Percentiles rank a stretch among this genome's conserved stretches.
Evolutionary conservation across 495 filamentous ascomycete genomes (phyloP).

Genomic region (Annulohypoxylon nitens): DNA sequence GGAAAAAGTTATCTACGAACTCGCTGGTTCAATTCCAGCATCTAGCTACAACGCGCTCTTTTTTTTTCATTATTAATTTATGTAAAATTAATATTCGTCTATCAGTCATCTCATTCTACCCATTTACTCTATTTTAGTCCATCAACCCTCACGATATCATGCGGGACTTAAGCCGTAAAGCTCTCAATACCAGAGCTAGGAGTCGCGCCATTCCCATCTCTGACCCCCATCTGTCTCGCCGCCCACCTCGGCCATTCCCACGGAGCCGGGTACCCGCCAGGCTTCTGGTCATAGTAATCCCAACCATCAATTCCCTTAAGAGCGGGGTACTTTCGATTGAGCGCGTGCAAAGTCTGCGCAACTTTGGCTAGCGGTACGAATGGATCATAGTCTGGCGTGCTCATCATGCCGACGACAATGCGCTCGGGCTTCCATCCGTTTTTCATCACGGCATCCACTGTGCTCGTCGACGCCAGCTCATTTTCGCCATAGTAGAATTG

Average conservation of each 20-base stretch:
- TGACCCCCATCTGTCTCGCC: slow-evolving; percentile 54
- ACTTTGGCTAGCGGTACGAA: slow-evolving; percentile 46
- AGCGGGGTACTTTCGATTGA: slow-evolving; percentile 21
- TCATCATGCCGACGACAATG: slow-evolving; percentile 13
- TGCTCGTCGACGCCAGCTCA: not conserved
- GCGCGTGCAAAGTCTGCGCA: slow-evolving; percentile 52
- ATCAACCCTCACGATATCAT: not conserved
- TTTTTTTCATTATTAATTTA: not conserved
- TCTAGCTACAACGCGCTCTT: not conserved
- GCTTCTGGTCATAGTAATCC: slow-evolving; percentile 75
- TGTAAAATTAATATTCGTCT: not conserved
- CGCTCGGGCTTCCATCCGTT: slow-evolving; percentile 8
- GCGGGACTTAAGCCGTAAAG: not conserved
- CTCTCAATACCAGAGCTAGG: not conserved
- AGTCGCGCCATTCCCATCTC: not conserved
- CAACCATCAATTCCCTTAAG: slow-evolving; percentile 73
- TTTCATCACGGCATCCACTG: slow-evolving; percentile 2
- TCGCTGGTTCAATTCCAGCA: not conserved
- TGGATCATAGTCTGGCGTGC: not conserved
- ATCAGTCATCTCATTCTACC: not conserved
- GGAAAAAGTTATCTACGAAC: no score
- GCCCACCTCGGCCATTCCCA: slow-evolving; percentile 72
- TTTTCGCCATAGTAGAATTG: not conserved
- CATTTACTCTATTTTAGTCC: not conserved
- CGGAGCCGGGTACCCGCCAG: slow-evolving; percentile 62